Evolutionary conservation across 2,329 filamentous ascomycete species (phyloP), one percentile per base, ranked within the genome.

Genomic region (Fusarium vanettenii): DNA sequence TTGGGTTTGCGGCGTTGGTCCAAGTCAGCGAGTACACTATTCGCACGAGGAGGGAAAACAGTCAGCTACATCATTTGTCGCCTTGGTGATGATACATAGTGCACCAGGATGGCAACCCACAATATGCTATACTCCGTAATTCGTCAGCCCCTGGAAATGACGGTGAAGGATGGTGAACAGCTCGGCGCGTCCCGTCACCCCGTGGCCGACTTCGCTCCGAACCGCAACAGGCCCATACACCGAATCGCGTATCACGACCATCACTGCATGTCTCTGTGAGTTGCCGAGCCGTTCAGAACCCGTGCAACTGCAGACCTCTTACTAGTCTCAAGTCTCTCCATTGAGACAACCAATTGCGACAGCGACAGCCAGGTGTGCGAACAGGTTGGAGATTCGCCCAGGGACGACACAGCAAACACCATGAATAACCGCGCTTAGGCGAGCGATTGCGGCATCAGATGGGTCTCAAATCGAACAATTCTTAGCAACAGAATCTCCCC

Each of bases 401-500:
- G 29, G 43, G n/a, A n/a, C n/a, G 66, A 25, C 37, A 22, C 41
- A 37, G 31, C 29, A 50, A 69, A 68, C 64, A 52, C 69, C 64
- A 68, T 59, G 60, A 66, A 74, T 70, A 75, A 39, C 73, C 73
- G 71, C 65, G 57, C 66, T 25, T 68, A 73, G 66, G 62, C 65
- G 70, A 75, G 33, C 45, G 22, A 75, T 62, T 69, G 68, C 41
- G 60, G 70, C 67, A 56, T 60, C 22, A 55, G 37, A 68, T 69
- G 57, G 56, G 45, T 63, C 68, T 55, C 48, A 11, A 57, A 75
- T 71, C 70, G 67, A 73, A 71, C 70, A 75, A 73, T 67, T 69
- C 75, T 75, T 73, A 71, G 69, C 71, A 77, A 75, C 64, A 60
- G 67, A 70, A 69, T 72, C 69, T 70, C 45, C 31, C 57, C 59